These are phyloP conservation scores for Talaromyces sp. DNA, from an alignment of 2,329 filamentous ascomycete genomes.

Conservation along the genomic window DNA sequence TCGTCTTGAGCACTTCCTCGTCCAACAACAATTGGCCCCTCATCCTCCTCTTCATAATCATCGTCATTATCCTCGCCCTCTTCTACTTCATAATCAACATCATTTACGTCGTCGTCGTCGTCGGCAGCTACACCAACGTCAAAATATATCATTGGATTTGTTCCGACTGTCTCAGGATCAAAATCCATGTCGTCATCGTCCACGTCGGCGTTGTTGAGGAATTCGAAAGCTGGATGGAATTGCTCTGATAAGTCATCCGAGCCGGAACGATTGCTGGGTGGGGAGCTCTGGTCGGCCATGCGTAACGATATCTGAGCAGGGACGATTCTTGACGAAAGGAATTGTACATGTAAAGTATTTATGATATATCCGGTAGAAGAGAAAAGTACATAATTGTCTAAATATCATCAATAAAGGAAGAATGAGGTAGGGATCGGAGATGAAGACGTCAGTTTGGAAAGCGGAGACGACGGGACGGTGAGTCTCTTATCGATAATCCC, in stretches of 20 bases:
- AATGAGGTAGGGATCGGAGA: neutral
- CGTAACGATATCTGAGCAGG: neutral
- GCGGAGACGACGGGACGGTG: slow-evolving; percentile 6
- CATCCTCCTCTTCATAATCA: slow-evolving; percentile 1
- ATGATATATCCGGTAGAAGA: too few relatives aligned
- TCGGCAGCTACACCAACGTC: slow-evolving; percentile 38
- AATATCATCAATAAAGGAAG: neutral
- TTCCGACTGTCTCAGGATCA: slow-evolving; percentile 43
- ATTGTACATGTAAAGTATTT: too few relatives aligned
- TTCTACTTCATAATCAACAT: slow-evolving; percentile 29
- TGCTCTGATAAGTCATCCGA: slow-evolving; percentile 25
- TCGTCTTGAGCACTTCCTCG: neutral
- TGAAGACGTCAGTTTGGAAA: neutral
- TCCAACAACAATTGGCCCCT: neutral
- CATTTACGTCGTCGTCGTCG: slow-evolving; percentile 33
- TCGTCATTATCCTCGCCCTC: slow-evolving; percentile 35
- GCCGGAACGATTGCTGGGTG: slow-evolving; percentile 26
- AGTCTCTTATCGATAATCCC: slow-evolving; percentile 23
- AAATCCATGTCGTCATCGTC: slow-evolving; percentile 53
- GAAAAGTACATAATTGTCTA: neutral
- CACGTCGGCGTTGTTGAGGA: slow-evolving; percentile 30
- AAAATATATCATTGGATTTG: slow-evolving; percentile 34
- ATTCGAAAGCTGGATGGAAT: slow-evolving; percentile 39
- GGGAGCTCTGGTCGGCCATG: slow-evolving; percentile 31
- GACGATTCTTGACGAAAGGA: too few relatives aligned